These are phyloP conservation scores for Metschnikowia aberdeeniae DNA, from an alignment of 805 yeast genomes.

Conservation along the genomic window DNA sequence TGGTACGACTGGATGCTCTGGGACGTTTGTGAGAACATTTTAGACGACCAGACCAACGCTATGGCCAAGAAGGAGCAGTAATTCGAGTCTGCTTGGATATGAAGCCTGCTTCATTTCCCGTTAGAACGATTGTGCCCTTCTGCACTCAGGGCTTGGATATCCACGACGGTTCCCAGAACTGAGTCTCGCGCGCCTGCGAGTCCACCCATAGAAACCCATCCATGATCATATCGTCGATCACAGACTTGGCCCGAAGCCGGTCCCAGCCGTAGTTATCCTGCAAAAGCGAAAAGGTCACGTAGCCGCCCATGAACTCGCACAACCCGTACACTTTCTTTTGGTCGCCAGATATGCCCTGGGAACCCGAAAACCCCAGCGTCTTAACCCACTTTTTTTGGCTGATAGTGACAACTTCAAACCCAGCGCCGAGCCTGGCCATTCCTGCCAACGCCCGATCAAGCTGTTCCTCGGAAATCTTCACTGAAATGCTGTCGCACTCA, in stretches of 20 bases:
- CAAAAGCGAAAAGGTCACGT: slow-evolving; percentile 58
- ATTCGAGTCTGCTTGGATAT: neutral
- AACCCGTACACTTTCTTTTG: slow-evolving; percentile 69
- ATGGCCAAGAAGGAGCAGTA: slow-evolving; percentile 12
- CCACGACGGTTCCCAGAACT: slow-evolving; percentile 78
- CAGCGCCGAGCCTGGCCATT: slow-evolving; percentile 61
- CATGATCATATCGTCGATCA: slow-evolving; percentile 74
- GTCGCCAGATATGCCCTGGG: slow-evolving; percentile 43
- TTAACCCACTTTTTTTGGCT: slow-evolving; percentile 52
- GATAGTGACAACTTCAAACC: slow-evolving; percentile 53
- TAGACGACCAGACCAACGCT: slow-evolving; percentile 11
- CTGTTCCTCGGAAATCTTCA: slow-evolving; percentile 44
- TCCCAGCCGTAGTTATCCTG: slow-evolving; percentile 79
- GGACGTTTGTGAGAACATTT: slow-evolving; percentile 35
- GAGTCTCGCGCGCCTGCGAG: slow-evolving; percentile 32
- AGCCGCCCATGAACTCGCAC: slow-evolving; percentile 72
- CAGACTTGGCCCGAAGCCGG: slow-evolving; percentile 52
- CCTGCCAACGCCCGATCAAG: slow-evolving; percentile 51
- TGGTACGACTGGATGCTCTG: slow-evolving; percentile 46
- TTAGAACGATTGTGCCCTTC: neutral
- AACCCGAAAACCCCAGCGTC: slow-evolving; percentile 26
- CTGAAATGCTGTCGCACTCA: slow-evolving; percentile 26
- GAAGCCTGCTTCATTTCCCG: neutral
- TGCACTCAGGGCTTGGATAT: slow-evolving; percentile 27
- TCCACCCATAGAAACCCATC: slow-evolving; percentile 88